Evolutionary conservation across 1,284 basidiomycete genomes (phyloP).

Genomic region (Papiliotrema fonsecae): DNA sequence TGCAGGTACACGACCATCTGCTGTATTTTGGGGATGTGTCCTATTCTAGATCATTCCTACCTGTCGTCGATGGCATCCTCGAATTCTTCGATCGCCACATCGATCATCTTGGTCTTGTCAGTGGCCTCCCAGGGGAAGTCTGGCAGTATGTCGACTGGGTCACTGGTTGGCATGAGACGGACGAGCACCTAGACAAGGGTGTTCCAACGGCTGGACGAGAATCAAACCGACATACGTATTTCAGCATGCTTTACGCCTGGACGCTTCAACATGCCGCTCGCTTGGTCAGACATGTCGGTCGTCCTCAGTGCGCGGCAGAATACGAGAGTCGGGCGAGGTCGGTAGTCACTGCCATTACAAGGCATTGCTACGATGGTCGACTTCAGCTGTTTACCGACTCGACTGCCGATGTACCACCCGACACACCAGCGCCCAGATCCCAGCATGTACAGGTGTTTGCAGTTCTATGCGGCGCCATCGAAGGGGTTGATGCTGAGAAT

Average conservation of each 20-base stretch:
- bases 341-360: constrained; percentile 15
- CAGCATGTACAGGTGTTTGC: constrained; percentile 31
- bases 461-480: constrained; percentile 14
- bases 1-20: constrained; percentile 23
- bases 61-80: constrained; percentile 24
- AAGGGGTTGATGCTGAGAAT: constrained; percentile 2
- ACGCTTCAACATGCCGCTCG: constrained; percentile 12
- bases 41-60: constrained; percentile 14
- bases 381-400: constrained; percentile 27
- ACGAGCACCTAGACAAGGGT: constrained; percentile 23
- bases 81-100: constrained; percentile 24
- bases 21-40: constrained; percentile 19
- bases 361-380: constrained; percentile 27
- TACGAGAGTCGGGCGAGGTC: constrained; percentile 14
- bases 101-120: constrained; percentile 22
- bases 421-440: constrained; percentile 13
- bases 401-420: constrained; percentile 14
- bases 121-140: constrained; percentile 16
- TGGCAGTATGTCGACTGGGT: constrained; percentile 36
- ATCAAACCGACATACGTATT: constrained; percentile 24
- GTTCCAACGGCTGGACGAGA: constrained; percentile 23
- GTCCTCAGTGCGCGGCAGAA: constrained; percentile 14
- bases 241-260: constrained; percentile 29
- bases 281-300: constrained; percentile 16
- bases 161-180: constrained; percentile 14